A percentile compares a stretch with the other conserved stretches of the same genome.
phyloP scores from a whole-genome alignment of 169 alveolate species.

The Amoebophrya sp. region DNA sequence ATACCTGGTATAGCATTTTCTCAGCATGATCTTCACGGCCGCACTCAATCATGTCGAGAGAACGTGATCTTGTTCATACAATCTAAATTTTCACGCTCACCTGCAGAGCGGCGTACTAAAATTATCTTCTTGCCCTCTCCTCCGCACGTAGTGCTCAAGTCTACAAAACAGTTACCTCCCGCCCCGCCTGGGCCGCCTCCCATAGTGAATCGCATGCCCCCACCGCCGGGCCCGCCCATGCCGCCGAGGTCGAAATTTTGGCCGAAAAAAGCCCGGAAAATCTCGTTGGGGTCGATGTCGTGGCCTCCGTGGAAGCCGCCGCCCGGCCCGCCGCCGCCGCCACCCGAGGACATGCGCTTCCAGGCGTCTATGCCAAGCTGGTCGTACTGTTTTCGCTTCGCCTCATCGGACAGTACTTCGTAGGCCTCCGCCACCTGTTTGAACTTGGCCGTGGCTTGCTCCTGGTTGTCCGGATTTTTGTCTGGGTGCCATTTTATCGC shows the following conservation, averaged over 20 bases:
- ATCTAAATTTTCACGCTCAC: too few species aligned
- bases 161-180: too few species aligned
- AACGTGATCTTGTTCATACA: too few species aligned
- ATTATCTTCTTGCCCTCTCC: too few species aligned
- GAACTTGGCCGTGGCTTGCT: constrained; percentile 71
- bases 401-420: constrained; percentile 69
- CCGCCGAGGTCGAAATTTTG: neutral
- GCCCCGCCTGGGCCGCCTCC: too few species aligned
- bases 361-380: neutral
- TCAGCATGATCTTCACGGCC: too few species aligned
- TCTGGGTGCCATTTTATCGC: constrained; percentile 71
- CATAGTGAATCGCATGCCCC: neutral
- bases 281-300: neutral
- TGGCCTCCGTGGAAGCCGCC: neutral
- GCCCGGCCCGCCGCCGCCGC: neutral
- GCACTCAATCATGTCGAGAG: too few species aligned
- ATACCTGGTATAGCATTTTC: neutral
- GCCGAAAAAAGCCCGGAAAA: constrained; percentile 3
- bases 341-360: neutral
- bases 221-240: neutral
- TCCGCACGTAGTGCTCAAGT: too few species aligned
- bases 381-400: constrained; percentile 53
- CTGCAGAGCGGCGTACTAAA: too few species aligned
- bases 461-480: constrained; percentile 61
- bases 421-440: constrained; percentile 78